Evolutionary conservation across 139 green algal species (phyloP).

Genomic region (Chlorella sp.): DNA sequence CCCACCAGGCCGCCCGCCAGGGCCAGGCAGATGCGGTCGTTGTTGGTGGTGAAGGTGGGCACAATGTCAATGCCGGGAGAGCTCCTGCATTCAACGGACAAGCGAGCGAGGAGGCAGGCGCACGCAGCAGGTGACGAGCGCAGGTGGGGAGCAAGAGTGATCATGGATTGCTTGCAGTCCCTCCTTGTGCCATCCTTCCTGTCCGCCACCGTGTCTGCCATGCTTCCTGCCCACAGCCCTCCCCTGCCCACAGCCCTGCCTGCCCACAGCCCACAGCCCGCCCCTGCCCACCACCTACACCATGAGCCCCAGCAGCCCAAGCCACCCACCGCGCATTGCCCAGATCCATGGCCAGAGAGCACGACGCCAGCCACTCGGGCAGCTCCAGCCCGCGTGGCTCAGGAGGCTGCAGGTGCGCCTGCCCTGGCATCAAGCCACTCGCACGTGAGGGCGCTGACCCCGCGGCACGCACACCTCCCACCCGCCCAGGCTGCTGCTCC

Average conservation of each 20-base stretch:
- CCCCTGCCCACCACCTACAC: no score
- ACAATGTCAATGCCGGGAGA: constrained; percentile 64
- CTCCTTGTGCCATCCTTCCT: background rate
- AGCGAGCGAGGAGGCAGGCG: background rate
- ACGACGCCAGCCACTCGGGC: constrained; percentile 10
- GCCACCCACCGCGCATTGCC: constrained; percentile 77
- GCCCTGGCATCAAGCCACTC: no score
- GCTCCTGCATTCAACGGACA: constrained; percentile 37
- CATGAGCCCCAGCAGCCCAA: no score
- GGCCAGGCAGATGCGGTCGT: constrained; percentile 73
- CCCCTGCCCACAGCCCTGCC: no score
- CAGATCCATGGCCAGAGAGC: constrained; percentile 71
- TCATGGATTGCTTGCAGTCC: background rate
- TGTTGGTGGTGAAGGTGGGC: constrained; percentile 82
- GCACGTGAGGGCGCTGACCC: no score
- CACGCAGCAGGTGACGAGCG: background rate
- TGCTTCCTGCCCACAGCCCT: no score
- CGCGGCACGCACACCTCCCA: no score
- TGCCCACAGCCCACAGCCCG: no score
- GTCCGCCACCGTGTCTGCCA: no score
- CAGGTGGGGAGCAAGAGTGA: background rate
- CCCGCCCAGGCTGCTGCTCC: no score
- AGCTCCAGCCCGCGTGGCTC: no score
- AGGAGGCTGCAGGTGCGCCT: no score
- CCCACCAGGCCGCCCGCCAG: constrained; percentile 51